Evolutionary conservation across 2,329 filamentous ascomycete species (phyloP), one percentile per base, ranked within the genome.

Genomic region (Aspergillus tubingensis): DNA sequence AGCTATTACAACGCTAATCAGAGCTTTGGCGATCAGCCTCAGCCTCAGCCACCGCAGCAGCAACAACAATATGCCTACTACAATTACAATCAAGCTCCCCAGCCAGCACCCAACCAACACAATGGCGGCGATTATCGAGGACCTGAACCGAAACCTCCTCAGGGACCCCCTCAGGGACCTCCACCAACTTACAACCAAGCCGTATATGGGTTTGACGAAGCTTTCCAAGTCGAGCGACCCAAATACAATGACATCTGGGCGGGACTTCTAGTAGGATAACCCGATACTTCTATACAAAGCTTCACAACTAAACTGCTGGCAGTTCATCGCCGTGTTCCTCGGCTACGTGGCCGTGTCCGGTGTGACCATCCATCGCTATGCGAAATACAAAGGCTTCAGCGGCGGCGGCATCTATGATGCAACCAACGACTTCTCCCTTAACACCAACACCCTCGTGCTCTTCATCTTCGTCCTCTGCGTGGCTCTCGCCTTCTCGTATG

Each of bases 201-300:
- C 5, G 72, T 69, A 36, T 78, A 80, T 52, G 78, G 72, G 15
- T 97, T 96, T 72, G 87, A 94, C 19, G 85, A 97, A 71, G 86
- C 88, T 1, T 97, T 98, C 82, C 89, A 89, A 76, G 77, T 97
- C 55, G 85, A 91, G 54, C 88, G 82, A 64, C 92, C 92, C n/a
- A 96, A 94, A 75, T 96, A 85, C 79, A 91, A 97, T 70, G 94
- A 98, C 74, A 73, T 91, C 25, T 97, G 93, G 94, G 93, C 93
- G 3, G 92, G 90, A 3, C 79, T 96, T 43, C 79, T 97, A 71
- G 88, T 90, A 75, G 15, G 82, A n/a, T 19, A 13, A 17, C n/a
- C 15, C n/a, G 11, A 1, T 7, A 8, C 13, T 17, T 13, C 13
- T 3, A 13, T 5, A 36, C 30, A 25, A 7, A 32, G 21, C 55